Conservation (phyloP, 1,139 yeast genomes). For the Blastobotrys capitulatus region DNA sequence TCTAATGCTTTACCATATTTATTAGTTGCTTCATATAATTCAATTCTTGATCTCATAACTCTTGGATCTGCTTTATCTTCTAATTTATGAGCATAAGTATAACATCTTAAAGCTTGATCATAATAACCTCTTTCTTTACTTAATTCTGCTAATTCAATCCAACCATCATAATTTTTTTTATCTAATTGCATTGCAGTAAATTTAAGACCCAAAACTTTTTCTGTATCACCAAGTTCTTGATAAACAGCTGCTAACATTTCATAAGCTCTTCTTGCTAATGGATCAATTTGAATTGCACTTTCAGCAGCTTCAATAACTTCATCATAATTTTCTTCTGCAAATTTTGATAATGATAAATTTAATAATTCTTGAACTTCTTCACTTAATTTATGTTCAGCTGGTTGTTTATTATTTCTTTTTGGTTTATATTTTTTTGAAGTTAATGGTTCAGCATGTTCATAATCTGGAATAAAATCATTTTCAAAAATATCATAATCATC, state of each 20-base stretch:
- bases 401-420: neutral
- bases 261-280: conserved; percentile 75
- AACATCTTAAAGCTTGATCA: conserved; percentile 81
- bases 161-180: conserved; percentile 70
- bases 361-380: conserved; percentile 19
- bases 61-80: conserved; percentile 11
- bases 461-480: conserved; percentile 1
- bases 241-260: conserved; percentile 82
- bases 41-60: conserved; percentile 23
- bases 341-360: neutral
- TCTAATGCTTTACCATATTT: conserved; percentile 70
- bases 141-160: conserved; percentile 79
- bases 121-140: conserved; percentile 65
- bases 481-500: neutral
- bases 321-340: conserved; percentile 42
- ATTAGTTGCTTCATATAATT: conserved; percentile 56
- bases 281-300: conserved; percentile 74
- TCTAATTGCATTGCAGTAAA: conserved; percentile 78
- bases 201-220: conserved; percentile 78
- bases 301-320: conserved; percentile 61
- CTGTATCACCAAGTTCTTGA: conserved; percentile 56
- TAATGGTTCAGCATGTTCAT: neutral
- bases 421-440: neutral
- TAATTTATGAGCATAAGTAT: conserved; percentile 30
- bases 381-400: conserved; percentile 11